Evolutionary conservation across 164 flowering plant genomes (phyloP), one percentile per base, ranked within the genome.

Genomic region (Aristolochia californica): DNA sequence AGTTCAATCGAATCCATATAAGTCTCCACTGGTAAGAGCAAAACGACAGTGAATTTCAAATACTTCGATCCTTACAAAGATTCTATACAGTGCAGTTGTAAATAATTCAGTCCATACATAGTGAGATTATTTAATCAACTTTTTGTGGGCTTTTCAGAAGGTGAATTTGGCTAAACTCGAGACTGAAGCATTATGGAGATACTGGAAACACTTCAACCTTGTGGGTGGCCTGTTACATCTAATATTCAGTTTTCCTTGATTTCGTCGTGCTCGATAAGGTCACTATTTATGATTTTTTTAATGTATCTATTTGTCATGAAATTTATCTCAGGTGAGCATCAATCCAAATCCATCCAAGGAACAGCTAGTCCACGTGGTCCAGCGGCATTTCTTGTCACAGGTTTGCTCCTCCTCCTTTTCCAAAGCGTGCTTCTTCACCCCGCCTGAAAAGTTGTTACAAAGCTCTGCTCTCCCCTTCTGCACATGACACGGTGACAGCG

Each of bases 141-240:
- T 34, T 43, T 45, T 52, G 48, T 27, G 16, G 34, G 3, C 62
- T 38, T 4, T 34, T 38, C 81, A 88, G 95, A 83, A 61, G 68
- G 80, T 85, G 72, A 85, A 83, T 70, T 59, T 91, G 64, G 76
- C 77, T 53, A 87, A 74, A 61, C 75, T 91, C 7, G 98, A 85
- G 51, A 76, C 74, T 17, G 66, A 74, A 17, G 76, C 98, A 13
- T 66, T 91, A 64, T 70, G 89, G 84, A 84, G 85, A 78, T 91
- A 91, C 51, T 78, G 79, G 73, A 77, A 66, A 53, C 73, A 68
- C 69, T 91, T 67, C 77, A 78, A 85, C 58, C 77, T 91, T 55
- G 98, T 91, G 56, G 30, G 96, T 79, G 24, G 53, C 45, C 11
- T 38, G n/a, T n/a, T n/a, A n/a, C n/a, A n/a, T 11, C 3, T 18